Conservation (phyloP, 495 filamentous ascomycete species). For the Neurospora sp. region DNA sequence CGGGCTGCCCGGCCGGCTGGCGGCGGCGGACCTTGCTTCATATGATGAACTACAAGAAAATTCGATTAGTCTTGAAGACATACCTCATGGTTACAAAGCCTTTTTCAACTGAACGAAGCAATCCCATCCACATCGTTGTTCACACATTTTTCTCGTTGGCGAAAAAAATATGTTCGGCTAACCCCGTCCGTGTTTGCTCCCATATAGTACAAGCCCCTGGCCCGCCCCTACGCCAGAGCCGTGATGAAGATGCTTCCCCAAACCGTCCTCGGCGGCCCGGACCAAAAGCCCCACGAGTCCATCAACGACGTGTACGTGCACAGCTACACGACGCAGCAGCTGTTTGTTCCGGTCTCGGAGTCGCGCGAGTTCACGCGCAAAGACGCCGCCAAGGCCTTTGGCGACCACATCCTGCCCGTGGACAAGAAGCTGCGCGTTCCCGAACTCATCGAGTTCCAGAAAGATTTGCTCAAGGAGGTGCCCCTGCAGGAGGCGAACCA, state of each 20-base stretch:
- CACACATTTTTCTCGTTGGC: neutral
- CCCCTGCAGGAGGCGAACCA: constrained; percentile 26
- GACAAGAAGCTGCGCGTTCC: constrained; percentile 85
- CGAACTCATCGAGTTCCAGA: constrained; percentile 60
- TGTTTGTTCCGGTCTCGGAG: constrained; percentile 85
- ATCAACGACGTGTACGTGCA: constrained; percentile 90
- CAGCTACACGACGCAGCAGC: constrained; percentile 64
- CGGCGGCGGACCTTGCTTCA: constrained; percentile 4
- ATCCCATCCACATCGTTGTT: neutral
- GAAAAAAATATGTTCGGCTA: neutral
- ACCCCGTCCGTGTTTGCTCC: neutral
- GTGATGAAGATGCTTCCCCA: constrained; percentile 73
- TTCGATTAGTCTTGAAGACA: constrained; percentile 99
- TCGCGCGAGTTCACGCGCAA: constrained; percentile 79
- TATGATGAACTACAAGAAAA: constrained; percentile 64
- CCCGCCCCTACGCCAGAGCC: constrained; percentile 63
- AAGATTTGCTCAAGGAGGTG: constrained; percentile 22
- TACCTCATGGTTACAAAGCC: constrained; percentile 57
- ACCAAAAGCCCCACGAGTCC: constrained; percentile 52
- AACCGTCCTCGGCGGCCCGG: constrained; percentile 12
- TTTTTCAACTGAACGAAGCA: neutral
- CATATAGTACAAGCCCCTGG: constrained; percentile 62
- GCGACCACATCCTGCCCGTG: constrained; percentile 58
- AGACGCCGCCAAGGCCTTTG: constrained; percentile 83
- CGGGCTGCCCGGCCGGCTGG: neutral